phyloP scores from a whole-genome alignment of 2,329 filamentous ascomycete genomes.

The Cercospora nicotianae region DNA sequence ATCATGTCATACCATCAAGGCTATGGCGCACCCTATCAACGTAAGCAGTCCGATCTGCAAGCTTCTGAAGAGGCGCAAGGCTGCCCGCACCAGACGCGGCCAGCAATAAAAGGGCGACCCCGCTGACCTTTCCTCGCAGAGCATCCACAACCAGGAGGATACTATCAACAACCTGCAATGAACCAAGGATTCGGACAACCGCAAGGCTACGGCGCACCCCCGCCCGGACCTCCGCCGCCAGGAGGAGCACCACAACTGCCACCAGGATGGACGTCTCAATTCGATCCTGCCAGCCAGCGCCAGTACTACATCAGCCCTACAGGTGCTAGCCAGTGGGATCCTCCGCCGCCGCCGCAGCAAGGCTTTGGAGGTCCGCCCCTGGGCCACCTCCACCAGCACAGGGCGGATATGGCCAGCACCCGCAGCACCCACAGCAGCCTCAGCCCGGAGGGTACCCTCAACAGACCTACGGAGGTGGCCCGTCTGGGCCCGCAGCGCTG shows the following conservation, averaged over 20 bases:
- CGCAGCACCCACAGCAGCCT: conserved; percentile 20
- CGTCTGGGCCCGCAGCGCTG: conserved; percentile 55
- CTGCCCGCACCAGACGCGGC: conserved; percentile 2
- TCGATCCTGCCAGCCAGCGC: conserved; percentile 18
- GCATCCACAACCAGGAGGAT: conserved; percentile 23
- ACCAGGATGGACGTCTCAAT: conserved; percentile 22
- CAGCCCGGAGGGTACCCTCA: conserved; percentile 20
- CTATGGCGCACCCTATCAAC: conserved; percentile 20
- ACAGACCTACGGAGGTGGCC: conserved; percentile 21
- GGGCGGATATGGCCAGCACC: conserved; percentile 20
- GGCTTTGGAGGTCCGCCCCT: conserved; percentile 26
- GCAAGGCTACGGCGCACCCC: conserved; percentile 21
- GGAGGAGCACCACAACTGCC: conserved; percentile 17
- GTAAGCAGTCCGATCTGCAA: conserved; percentile 18
- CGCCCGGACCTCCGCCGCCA: conserved; percentile 20
- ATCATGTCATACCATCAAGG: conserved; percentile 17
- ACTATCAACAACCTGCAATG: conserved; percentile 22
- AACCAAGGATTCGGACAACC: conserved; percentile 22
- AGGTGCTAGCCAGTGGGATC: conserved; percentile 20
- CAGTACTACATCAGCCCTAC: conserved; percentile 20
- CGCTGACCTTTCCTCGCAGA: conserved; percentile 19
- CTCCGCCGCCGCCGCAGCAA: conserved; percentile 21
- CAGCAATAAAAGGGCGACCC: conserved; percentile 10
- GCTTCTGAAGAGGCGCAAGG: conserved; percentile 9
- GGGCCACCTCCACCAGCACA: conserved; percentile 28